Base-by-base conservation (phyloP, 768 basidiomycete genomes). In the Candolleomyces eurysporus region DNA sequence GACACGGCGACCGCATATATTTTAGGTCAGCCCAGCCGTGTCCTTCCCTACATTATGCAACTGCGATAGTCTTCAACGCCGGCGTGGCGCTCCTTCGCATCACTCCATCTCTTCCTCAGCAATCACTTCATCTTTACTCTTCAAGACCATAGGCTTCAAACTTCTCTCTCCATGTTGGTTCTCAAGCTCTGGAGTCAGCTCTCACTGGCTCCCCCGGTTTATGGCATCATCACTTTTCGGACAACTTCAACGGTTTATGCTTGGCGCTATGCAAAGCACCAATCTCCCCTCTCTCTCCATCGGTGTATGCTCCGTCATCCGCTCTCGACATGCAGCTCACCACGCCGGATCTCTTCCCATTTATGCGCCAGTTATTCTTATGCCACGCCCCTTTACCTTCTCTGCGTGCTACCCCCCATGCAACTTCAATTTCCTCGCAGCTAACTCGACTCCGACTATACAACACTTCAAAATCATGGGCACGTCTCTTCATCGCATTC, bases 1-100 rank as follows among this genome's bases (percentile, higher is more conserved):
- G 19, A 22, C 50, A 32, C 40, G 40, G 54, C 60, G 60, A 55
- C 60, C 60, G 60, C 53, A 55, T 61, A 61, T 61, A 56, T 61
- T 61, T 61, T 61, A 53, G 60, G 60, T 55, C 60, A 61, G 17
- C 46, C 10, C 59, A 30, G n/a, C 36, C 45, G 50, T 36, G 50
- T 32, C 59, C 42, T 8, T 36, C 22, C 57, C 26, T 46, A 36
- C 48, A 30, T 59, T 39, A 51, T 51, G 49, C 49, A 36, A 46
- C 16, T 46, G 45, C 45, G 45, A 46, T 46, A 17, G 45, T 46
- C 16, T 55, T 6, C 11, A 55, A 11, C 53, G 17, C 21, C 31
- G 21, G 42, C 57, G 49, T 22, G 19, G 19, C 49, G 26, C 26
- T 51, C 49, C 49, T 31, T 22, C 49, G 17, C 49, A 14, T 26